A percentile compares a stretch with the other conserved stretches of the same genome.
Conservation (phyloP, 768 basidiomycete genomes). For the Piloderma croceum region DNA sequence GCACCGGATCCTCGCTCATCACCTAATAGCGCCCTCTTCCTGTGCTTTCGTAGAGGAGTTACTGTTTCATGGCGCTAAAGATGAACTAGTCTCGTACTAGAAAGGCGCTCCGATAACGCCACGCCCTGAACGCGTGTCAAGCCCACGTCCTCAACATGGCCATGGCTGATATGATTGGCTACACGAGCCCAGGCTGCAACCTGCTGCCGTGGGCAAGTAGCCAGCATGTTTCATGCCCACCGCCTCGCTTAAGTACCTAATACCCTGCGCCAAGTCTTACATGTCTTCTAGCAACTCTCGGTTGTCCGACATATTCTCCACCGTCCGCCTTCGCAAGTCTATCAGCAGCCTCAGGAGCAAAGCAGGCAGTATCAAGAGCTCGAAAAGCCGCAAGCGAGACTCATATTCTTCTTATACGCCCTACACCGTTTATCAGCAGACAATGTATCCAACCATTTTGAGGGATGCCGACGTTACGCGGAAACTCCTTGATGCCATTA, state of each 20-base stretch:
- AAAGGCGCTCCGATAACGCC: too few relatives aligned
- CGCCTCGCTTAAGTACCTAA: slow-evolving; percentile 32
- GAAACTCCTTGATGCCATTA: slow-evolving; percentile 45
- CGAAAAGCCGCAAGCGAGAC: slow-evolving; percentile 16
- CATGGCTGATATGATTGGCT: too few relatives aligned
- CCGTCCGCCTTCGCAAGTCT: slow-evolving; percentile 28
- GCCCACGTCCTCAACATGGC: too few relatives aligned
- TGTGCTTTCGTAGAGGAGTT: too few relatives aligned
- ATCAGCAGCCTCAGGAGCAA: slow-evolving; percentile 24
- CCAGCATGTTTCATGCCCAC: slow-evolving; percentile 41
- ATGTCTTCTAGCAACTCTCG: slow-evolving; percentile 36
- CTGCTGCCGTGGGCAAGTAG: too few relatives aligned
- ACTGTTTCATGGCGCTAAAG: too few relatives aligned
- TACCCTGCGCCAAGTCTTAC: slow-evolving; percentile 21
- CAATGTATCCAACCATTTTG: slow-evolving; percentile 49
- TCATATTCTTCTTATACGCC: slow-evolving; percentile 34
- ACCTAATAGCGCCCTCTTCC: too few relatives aligned
- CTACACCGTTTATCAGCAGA: slow-evolving; percentile 45
- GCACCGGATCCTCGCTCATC: too few relatives aligned
- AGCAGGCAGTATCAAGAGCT: slow-evolving; percentile 20
- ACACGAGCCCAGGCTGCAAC: too few relatives aligned
- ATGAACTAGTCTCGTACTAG: too few relatives aligned
- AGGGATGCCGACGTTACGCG: slow-evolving; percentile 56
- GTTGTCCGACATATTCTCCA: slow-evolving; percentile 31
- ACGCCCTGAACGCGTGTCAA: too few relatives aligned